A percentile compares a stretch with the other conserved stretches of the same genome.
phyloP scores from a whole-genome alignment of 2,329 filamentous ascomycete genomes.

The Colletotrichum tropicale region DNA sequence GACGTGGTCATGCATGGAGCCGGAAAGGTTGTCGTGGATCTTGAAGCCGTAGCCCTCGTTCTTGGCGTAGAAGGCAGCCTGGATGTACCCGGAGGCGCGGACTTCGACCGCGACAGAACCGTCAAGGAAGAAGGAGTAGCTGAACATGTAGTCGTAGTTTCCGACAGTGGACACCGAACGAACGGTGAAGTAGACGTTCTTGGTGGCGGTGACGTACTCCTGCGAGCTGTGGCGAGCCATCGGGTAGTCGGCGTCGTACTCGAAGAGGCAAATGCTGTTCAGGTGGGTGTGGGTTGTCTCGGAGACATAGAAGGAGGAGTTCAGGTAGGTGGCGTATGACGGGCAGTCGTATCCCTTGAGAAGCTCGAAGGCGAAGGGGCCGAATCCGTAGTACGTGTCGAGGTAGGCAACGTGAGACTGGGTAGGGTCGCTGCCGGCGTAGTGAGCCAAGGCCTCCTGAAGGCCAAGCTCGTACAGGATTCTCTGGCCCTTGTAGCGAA shows the following conservation, averaged over 20 bases:
- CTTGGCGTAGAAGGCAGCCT: constrained; percentile 48
- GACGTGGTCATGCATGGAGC: constrained; percentile 61
- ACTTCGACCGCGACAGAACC: constrained; percentile 57
- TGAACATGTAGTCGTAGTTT: constrained; percentile 60
- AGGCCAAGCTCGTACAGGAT: constrained; percentile 61
- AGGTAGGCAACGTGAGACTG: constrained; percentile 54
- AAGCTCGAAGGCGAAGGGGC: constrained; percentile 47
- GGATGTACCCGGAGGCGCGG: constrained; percentile 59
- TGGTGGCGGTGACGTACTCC: constrained; percentile 46
- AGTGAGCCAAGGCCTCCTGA: constrained; percentile 66
- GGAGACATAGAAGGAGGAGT: constrained; percentile 47
- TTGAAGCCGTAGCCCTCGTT: constrained; percentile 54
- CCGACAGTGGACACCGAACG: constrained; percentile 54
- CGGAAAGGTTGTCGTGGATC: constrained; percentile 51
- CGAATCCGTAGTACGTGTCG: constrained; percentile 53
- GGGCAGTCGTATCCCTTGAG: constrained; percentile 58
- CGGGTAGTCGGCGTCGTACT: constrained; percentile 52
- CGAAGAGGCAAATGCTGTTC: constrained; percentile 61
- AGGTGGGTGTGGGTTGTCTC: constrained; percentile 48
- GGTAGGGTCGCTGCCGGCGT: constrained; percentile 58
- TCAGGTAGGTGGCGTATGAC: constrained; percentile 52
- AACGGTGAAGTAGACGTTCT: constrained; percentile 50
- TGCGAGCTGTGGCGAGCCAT: constrained; percentile 51
- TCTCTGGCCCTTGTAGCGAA: constrained; percentile 58
- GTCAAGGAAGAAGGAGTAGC: constrained; percentile 55